phyloP scores from a whole-genome alignment of 2,329 filamentous ascomycete species.

The Exophiala calicioides region DNA sequence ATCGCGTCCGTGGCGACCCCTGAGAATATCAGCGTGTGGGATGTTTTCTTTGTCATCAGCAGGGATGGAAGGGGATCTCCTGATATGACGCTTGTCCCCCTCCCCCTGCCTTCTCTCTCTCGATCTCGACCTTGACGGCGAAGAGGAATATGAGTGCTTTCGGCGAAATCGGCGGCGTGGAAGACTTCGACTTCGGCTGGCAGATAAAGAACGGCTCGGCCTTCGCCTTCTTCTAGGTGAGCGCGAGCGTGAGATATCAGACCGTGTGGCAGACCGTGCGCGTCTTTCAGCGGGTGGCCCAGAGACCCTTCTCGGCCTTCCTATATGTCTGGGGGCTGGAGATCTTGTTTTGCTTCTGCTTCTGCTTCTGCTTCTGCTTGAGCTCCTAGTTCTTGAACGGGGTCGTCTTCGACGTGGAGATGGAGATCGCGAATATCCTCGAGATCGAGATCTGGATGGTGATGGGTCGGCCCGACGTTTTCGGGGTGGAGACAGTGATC shows the following conservation, averaged over 20 bases:
- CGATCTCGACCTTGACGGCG: slow-evolving; percentile 40
- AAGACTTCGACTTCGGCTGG: slow-evolving; percentile 42
- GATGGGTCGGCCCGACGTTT: slow-evolving; percentile 18
- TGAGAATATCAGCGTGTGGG: slow-evolving; percentile 53
- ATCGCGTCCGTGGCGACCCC: slow-evolving; percentile 46
- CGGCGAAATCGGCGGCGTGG: slow-evolving; percentile 32
- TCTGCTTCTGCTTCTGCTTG: slow-evolving; percentile 12
- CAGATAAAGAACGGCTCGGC: slow-evolving; percentile 41
- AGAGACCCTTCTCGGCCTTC: slow-evolving; percentile 41
- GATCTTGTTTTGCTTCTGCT: slow-evolving; percentile 19
- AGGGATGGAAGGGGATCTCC: slow-evolving; percentile 48
- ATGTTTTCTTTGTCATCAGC: slow-evolving; percentile 45
- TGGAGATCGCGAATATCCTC: slow-evolving; percentile 34
- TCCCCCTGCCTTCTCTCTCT: slow-evolving; percentile 37
- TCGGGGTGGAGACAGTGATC: slow-evolving; percentile 40
- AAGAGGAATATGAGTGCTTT: slow-evolving; percentile 39
- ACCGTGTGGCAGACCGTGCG: slow-evolving; percentile 51
- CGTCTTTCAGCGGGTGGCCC: slow-evolving; percentile 42
- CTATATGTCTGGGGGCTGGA: slow-evolving; percentile 33
- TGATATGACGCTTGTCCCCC: slow-evolving; percentile 39
- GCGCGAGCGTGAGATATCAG: slow-evolving; percentile 57
- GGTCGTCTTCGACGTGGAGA: slow-evolving; percentile 28
- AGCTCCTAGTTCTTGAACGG: slow-evolving; percentile 14
- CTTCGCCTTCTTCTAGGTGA: slow-evolving; percentile 52
- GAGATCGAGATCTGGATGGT: slow-evolving; percentile 14